Evolutionary conservation across 2,329 filamentous ascomycete species (phyloP).

Genomic region (Pleoardoris graminearum): DNA sequence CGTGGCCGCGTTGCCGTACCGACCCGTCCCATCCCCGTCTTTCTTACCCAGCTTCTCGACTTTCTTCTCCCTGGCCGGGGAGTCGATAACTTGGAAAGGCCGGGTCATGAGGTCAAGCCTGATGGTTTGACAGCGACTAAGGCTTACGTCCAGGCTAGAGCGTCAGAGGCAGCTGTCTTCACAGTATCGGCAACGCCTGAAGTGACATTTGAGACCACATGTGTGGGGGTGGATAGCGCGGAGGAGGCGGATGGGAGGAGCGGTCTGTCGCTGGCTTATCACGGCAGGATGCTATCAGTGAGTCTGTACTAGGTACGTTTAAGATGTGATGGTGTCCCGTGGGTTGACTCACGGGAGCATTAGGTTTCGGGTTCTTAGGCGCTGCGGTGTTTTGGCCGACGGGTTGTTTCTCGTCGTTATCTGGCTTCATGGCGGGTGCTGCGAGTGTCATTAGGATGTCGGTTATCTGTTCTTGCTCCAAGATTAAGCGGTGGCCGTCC

Average conservation of each 20-base stretch:
- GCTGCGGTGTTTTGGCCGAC: background rate
- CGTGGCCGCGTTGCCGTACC: constrained; percentile 36
- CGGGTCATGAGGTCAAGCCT: no score
- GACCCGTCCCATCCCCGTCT: constrained; percentile 32
- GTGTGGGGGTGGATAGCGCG: background rate
- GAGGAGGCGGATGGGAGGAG: background rate
- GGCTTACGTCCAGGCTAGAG: constrained; percentile 26
- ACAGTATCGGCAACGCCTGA: constrained; percentile 6
- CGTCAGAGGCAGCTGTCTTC: constrained; percentile 24
- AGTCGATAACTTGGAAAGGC: no score
- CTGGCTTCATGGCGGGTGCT: constrained; percentile 16
- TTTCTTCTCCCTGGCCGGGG: constrained; percentile 24
- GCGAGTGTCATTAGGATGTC: background rate
- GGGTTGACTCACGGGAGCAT: no score
- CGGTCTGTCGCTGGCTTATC: background rate
- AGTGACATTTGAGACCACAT: background rate
- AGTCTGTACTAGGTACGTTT: background rate
- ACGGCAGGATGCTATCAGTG: background rate
- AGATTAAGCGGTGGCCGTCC: no score
- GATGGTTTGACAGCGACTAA: no score
- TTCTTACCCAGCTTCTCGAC: constrained; percentile 23
- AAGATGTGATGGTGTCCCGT: no score
- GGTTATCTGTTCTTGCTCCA: no score
- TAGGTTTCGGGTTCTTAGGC: no score
- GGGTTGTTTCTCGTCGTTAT: background rate